Conservation (phyloP, 371 early-diverging fungal genomes). For the Dichotomocladium elegans region DNA sequence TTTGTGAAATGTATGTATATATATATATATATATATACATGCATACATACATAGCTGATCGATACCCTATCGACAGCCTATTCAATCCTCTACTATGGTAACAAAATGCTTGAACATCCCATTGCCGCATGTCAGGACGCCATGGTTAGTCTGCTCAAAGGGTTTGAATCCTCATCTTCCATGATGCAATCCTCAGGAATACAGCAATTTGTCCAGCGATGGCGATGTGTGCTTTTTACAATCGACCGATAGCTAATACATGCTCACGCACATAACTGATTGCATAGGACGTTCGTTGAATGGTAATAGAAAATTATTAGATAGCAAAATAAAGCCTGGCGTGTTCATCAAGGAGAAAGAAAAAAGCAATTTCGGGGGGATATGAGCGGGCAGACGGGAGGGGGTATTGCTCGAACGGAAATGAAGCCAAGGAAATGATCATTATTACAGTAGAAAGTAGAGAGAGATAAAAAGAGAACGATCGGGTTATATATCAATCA, state of each 20-base stretch:
- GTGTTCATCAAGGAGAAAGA: background rate
- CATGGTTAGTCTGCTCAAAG: background rate
- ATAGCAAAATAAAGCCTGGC: no score
- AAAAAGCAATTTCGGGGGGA: background rate
- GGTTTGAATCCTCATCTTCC: background rate
- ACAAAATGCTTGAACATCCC: conserved; percentile 13
- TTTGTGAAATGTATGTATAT: background rate
- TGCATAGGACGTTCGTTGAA: no score
- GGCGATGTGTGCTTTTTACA: background rate
- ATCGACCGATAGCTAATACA: no score
- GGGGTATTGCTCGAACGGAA: background rate
- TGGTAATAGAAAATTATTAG: no score
- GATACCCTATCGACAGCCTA: conserved; percentile 21
- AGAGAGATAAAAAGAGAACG: background rate
- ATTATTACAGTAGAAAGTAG: background rate
- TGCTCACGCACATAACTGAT: no score
- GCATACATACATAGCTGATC: conserved; percentile 6
- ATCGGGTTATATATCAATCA: background rate
- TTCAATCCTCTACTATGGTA: conserved; percentile 28
- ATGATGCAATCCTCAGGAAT: conserved; percentile 8
- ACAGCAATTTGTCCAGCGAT: conserved; percentile 5
- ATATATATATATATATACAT: background rate
- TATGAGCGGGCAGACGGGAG: background rate
- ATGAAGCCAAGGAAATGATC: background rate
- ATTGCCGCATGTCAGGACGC: conserved; percentile 1